Evolutionary conservation across 2,329 filamentous ascomycete species (phyloP).

Genomic region (Fusarium avenaceum): DNA sequence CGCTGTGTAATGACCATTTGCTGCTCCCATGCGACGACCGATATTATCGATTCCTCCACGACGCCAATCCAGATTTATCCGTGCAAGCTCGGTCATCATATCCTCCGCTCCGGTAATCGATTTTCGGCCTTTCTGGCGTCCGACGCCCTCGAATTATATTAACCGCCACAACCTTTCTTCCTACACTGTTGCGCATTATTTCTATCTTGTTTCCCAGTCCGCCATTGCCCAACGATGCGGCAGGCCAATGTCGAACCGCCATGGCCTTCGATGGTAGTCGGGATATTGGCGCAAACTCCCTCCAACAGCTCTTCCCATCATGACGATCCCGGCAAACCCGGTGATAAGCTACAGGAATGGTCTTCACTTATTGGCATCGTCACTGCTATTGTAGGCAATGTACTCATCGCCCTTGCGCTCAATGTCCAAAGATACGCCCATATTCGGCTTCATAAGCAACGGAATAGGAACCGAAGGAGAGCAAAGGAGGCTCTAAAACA

Average conservation of each 20-base stretch:
- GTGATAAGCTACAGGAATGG: conserved; percentile 76
- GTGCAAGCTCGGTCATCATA: conserved; percentile 31
- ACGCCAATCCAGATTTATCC: conserved; percentile 33
- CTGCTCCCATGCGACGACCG: conserved; percentile 45
- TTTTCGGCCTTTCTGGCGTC: conserved; percentile 12
- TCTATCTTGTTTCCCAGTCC: conserved; percentile 28
- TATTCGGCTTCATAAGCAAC: conserved; percentile 82
- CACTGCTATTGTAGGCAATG: conserved; percentile 91
- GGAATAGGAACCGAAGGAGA: conserved; percentile 68
- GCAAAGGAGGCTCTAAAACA: conserved; percentile 68
- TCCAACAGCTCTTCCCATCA: conserved; percentile 34
- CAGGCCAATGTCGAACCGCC: conserved; percentile 44
- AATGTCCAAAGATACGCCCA: conserved; percentile 98
- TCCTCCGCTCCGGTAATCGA: conserved; percentile 22
- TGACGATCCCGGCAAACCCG: conserved; percentile 52
- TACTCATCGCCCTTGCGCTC: conserved; percentile 93
- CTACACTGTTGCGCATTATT: conserved; percentile 34
- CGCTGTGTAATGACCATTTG: conserved; percentile 40
- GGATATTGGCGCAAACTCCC: conserved; percentile 34
- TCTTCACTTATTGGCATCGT: conserved; percentile 95
- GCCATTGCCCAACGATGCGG: conserved; percentile 47
- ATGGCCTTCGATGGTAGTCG: conserved; percentile 41
- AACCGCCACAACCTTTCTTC: conserved; percentile 13
- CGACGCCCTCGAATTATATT: conserved; percentile 7
- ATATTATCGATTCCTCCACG: conserved; percentile 33